Evolutionary conservation across 495 filamentous ascomycete genomes (phyloP).

Genomic region (Penicillium soppii): DNA sequence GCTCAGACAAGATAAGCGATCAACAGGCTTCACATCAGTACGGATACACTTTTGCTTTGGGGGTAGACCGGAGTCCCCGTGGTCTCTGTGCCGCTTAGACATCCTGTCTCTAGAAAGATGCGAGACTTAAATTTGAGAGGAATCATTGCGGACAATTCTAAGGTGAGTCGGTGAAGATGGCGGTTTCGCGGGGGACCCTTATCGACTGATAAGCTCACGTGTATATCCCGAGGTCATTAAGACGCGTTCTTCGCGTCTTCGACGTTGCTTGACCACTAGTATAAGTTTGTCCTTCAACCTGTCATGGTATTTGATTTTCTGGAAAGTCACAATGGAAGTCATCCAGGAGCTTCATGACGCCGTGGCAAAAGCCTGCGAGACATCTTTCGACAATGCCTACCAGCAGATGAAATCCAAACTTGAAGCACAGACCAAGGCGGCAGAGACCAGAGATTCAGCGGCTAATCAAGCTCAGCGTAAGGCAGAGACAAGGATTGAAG

Average conservation of each 20-base stretch:
- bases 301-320: not conserved
- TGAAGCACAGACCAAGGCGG: constrained; percentile 21
- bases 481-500: constrained; percentile 16
- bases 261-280: too few relatives aligned
- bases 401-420: constrained; percentile 26
- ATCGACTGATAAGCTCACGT: constrained; percentile 20
- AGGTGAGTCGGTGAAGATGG: not conserved
- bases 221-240: too few relatives aligned
- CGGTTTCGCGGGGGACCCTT: constrained; percentile 17
- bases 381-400: constrained; percentile 34
- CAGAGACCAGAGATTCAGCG: constrained; percentile 18
- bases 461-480: constrained; percentile 25
- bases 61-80: constrained; percentile 10
- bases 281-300: too few relatives aligned
- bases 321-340: constrained; percentile 31
- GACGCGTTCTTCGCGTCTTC: constrained; percentile 7
- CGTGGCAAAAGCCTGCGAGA: constrained; percentile 28
- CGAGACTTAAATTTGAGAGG: not conserved
- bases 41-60: constrained; percentile 41
- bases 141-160: not conserved
- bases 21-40: constrained; percentile 12
- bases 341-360: constrained; percentile 37
- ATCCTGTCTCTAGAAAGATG: constrained; percentile 22
- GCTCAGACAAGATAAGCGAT: constrained; percentile 65
- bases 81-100: constrained; percentile 43